These are phyloP conservation scores for Aureobasidium vineae DNA, from an alignment of 2,329 filamentous ascomycete genomes.

Conservation along the genomic window DNA sequence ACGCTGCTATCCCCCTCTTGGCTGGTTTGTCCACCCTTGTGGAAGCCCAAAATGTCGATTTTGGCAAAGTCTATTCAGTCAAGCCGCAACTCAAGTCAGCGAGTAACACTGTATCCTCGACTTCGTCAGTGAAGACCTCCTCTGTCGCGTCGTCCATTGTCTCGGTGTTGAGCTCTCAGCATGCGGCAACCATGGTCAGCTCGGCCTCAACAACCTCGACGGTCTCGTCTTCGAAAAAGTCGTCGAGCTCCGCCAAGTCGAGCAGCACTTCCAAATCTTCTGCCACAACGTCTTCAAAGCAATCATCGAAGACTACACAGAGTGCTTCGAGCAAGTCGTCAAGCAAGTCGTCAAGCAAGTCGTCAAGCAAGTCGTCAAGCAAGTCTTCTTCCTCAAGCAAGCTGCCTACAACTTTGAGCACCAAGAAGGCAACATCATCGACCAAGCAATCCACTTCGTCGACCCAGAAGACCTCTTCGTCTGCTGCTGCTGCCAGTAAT, in stretches of 20 bases:
- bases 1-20: conserved; percentile 22
- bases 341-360: conserved; percentile 12
- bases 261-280: not conserved
- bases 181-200: conserved; percentile 24
- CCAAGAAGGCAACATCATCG: conserved; percentile 4
- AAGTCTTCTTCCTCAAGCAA: conserved; percentile 3
- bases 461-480: not conserved
- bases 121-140: conserved; percentile 1
- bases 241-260: not conserved
- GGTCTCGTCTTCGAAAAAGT: not conserved
- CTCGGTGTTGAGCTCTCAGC: conserved; percentile 18
- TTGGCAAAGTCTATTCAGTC: conserved; percentile 22
- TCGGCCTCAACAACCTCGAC: not conserved
- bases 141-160: conserved; percentile 24
- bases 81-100: conserved; percentile 22
- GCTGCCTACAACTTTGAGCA: conserved; percentile 6
- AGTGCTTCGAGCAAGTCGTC: not conserved
- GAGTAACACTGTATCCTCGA: conserved; percentile 1
- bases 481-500: not conserved
- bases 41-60: conserved; percentile 23
- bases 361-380: conserved; percentile 2
- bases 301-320: not conserved
- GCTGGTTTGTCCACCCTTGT: conserved; percentile 16
- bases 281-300: not conserved
- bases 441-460: not conserved